Evolutionary conservation across 2,329 filamentous ascomycete species (phyloP), one percentile per base, ranked within the genome.

Genomic region (Rutstroemia sp.): DNA sequence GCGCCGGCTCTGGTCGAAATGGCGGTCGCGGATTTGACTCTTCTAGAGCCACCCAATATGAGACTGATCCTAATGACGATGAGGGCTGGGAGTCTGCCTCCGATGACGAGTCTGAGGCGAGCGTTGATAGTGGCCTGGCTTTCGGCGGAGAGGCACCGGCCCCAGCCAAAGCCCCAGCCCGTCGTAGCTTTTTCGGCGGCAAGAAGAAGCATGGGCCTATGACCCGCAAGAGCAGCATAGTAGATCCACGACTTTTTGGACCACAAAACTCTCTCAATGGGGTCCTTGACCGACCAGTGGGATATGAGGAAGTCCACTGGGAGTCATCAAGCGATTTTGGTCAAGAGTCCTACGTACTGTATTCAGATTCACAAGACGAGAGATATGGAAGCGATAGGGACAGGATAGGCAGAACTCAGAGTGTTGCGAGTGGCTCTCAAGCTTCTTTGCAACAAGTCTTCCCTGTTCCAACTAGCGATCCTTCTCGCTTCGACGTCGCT

Each of bases 401-500:
- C 3, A 51, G 48, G n/a, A 30, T 57, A 46, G 47, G 41, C 27
- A 52, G 67, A 52, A 65, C 67, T 23, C 61, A 67, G 58, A 63
- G 77, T 73, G 60, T 74, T 47, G 48, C 44, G 71, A 62, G 68
- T 69, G 47, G 75, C 69, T 61, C 65, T 16, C 61, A 64, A 41
- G 46, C 51, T n/a, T 62, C 76, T 9, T 73, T 89, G 71, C 83
- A 86, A 64, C 77, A 81, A 30, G 80, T 89, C 37, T 85, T 84
- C 62, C 82, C 88, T 7, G 73, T 86, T 34, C 80, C 85, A 4
- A 85, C 85, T 1, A 78, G 78, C 3, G 88, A 92, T 61, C 82
- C 83, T 6, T 75, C 72, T 19, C 76, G 73, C 25, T 86, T 86
- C 62, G 84, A 89, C 61, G 80, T 77, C 49, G 73, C 71, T 25